Percentiles rank a stretch among this genome's conserved stretches.
Evolutionary conservation across 495 filamentous ascomycete species (phyloP).

Genomic region (Tuber borchii): DNA sequence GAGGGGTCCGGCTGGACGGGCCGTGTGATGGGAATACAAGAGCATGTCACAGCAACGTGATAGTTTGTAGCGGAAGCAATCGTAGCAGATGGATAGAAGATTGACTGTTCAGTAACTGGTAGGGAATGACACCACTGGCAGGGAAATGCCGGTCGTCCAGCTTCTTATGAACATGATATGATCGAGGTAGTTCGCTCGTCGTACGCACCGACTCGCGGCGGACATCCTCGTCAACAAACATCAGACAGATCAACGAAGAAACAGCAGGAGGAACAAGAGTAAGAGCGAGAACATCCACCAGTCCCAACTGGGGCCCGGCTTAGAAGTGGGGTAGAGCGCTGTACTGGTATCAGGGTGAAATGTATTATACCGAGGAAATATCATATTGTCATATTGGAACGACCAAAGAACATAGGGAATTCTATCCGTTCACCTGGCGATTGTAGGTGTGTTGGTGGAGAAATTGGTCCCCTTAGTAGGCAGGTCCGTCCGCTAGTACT

Average conservation of each 20-base stretch:
- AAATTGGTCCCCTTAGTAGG: not conserved
- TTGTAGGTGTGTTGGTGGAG: not conserved
- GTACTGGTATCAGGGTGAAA: not conserved
- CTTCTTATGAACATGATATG: not conserved
- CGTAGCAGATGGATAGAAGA: not conserved
- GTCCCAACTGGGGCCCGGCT: not conserved
- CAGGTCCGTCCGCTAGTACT: not conserved
- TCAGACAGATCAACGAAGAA: not conserved
- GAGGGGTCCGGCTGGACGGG: not conserved
- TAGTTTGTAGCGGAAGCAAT: not conserved
- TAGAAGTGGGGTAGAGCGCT: not conserved
- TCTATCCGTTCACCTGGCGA: not conserved
- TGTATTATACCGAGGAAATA: not conserved
- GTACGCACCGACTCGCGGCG: too few species aligned
- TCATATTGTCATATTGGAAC: not conserved
- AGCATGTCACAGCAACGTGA: not conserved
- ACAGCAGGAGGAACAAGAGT: not conserved
- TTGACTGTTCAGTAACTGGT: not conserved
- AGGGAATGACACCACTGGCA: not conserved
- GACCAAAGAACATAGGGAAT: not conserved
- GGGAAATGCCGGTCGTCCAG: not conserved
- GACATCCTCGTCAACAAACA: not conserved
- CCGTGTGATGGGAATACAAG: constrained; percentile 2
- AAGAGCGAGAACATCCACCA: not conserved
- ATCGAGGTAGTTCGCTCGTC: not conserved